Evolutionary conservation across 2,329 filamentous ascomycete genomes (phyloP), one percentile per base, ranked within the genome.

Genomic region (Fusarium nurragi): DNA sequence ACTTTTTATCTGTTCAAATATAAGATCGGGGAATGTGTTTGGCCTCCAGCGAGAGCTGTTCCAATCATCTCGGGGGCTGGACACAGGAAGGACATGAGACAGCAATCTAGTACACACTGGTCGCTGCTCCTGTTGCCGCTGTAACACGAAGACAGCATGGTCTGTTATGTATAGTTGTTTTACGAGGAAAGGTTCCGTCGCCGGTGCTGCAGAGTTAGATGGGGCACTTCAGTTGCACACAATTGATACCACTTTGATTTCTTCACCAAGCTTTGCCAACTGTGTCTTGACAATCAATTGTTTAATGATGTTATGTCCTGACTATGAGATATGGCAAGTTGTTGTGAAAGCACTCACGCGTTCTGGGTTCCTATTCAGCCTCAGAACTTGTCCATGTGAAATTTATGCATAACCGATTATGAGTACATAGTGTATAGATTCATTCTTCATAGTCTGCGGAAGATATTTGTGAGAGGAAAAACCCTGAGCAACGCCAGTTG

Each of bases 191-290:
- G 16, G 40, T 26, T 26, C 36, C 30, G 36, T 54, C 48, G 30
- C 8, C 18, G 41, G 48, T 38, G 49, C 47, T 59, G 46, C 25
- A 57, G 48, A 54, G 41, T 55, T 59, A 64, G 58, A 66, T 50
- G 39, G 21, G 43, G 46, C 45, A 54, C 45, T 50, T 40, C 44
- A 61, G 38, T 34, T 58, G 54, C 51, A 41, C 49, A 60, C 63
- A 71, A 71, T 71, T 71, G 68, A 71, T 71, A 71, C 66, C 68
- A 71, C 26, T 58, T 69, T 64, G 63, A 58, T 63, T 45, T 57
- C 16, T 54, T n/a, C 14, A 38, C 23, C 23, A 22, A 13, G 6
- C 2, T 32, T n/a, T 14, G 11, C 4, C 5, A 19, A 18, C 6
- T 23, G 43, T 54, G 58, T 38, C 12, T 19, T 30, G 14, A 18